These are phyloP conservation scores for Kwoniella shivajii DNA, from an alignment of 1,284 basidiomycete genomes.

Conservation along the genomic window DNA sequence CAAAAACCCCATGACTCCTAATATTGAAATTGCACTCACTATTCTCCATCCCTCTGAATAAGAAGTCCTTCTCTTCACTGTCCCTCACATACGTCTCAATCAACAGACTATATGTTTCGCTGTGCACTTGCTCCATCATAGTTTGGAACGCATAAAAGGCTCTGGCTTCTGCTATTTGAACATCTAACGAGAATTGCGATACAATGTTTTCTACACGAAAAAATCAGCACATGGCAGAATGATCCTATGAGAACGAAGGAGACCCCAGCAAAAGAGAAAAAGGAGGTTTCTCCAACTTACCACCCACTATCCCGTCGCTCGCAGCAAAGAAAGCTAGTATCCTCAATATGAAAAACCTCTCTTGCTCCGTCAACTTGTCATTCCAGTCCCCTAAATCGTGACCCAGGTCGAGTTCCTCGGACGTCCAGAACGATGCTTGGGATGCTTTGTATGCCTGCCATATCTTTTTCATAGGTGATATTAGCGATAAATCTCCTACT, in stretches of 20 bases:
- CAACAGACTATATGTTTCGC: constrained; percentile 62
- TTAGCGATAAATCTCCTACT: too few relatives aligned
- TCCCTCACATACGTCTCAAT: constrained; percentile 64
- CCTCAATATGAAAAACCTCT: constrained; percentile 90
- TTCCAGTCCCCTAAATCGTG: constrained; percentile 89
- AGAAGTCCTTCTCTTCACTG: constrained; percentile 56
- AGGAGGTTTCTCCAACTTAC: constrained; percentile 44
- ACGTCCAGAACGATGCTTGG: constrained; percentile 72
- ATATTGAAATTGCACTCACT: constrained; percentile 37
- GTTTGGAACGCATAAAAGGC: constrained; percentile 98
- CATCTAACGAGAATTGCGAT: constrained; percentile 91
- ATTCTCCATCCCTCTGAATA: constrained; percentile 61
- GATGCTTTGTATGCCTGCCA: constrained; percentile 91
- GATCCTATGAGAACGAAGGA: not conserved
- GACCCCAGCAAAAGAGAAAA: not conserved
- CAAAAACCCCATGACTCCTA: constrained; percentile 7
- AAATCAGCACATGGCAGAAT: not conserved
- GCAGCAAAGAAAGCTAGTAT: constrained; percentile 95
- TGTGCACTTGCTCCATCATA: constrained; percentile 79
- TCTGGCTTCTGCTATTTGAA: constrained; percentile 88
- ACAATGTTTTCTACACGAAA: constrained; percentile 69
- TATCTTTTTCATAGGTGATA: constrained; percentile 62
- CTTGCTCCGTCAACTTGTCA: constrained; percentile 80
- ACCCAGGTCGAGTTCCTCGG: constrained; percentile 92
- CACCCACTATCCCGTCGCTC: constrained; percentile 95